Evolutionary conservation across 345 rosid genomes (phyloP), one percentile per base, ranked within the genome.

Genomic region (Viola odorata): DNA sequence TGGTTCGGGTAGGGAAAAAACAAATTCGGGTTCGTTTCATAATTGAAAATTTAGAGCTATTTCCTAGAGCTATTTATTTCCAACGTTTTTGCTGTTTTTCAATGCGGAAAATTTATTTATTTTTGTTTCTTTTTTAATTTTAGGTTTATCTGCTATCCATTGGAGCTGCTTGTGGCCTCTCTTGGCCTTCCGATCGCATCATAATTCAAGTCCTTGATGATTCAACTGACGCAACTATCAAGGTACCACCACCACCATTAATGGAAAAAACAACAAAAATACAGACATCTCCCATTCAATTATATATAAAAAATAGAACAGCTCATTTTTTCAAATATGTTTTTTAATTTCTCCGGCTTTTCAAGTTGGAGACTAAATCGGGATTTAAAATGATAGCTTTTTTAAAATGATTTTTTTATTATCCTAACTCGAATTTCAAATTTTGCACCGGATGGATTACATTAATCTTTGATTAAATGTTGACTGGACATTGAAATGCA

Each of bases 101-200:
- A 8, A 1, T 42, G 10, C 62, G 42, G 0, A 8, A 39, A 56
- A 56, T 14, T 8, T 3, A 10, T 23, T 16, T 32, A 32, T 12
- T 16, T 38, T 2, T 48, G 8, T 41, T n/a, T n/a, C n/a, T 32
- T 12, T 61, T 61, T 2, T 8, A 12, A 8, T 7, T 37, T 32
- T 53, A 58, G 64, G 58, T 59, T 7, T 52, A 58, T 44, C 70
- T 58, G 37, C 63, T 66, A 36, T 66, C 64, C 12, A 92, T 92
- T 7, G 94, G 98, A 66, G 98, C 98, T 47, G 97, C 97, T 11
- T 92, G 97, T 69, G 96, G 96, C 0, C 95, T 94, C 56, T 90
- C 99, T 0, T 88, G 99, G 99, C 99, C 99, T 12, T 84, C 96
- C 9, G 97, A 88, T 74, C 79, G 97, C 42, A 80, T 94, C 65